Conservation (phyloP, 2,329 filamentous ascomycete genomes). For the Podosphaera aphanis region DNA sequence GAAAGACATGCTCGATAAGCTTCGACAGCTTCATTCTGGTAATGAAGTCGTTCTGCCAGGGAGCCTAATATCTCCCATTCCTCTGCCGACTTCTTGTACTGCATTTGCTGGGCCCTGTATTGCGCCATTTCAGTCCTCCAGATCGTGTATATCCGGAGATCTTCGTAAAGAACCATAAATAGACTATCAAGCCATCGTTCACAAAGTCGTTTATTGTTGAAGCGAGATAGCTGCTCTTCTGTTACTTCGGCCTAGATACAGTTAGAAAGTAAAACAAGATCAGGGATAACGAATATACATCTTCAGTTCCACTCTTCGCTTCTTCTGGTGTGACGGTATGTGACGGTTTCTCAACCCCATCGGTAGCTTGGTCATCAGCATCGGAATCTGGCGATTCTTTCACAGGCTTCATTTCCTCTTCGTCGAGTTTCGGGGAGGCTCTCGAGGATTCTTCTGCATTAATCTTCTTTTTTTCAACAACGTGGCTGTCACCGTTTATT, state of each 20-base stretch:
- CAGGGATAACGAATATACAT: constrained; percentile 23
- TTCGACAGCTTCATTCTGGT: constrained; percentile 74
- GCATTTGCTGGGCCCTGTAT: constrained; percentile 74
- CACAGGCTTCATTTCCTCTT: constrained; percentile 10
- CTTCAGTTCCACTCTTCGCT: constrained; percentile 51
- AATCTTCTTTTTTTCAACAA: constrained; percentile 14
- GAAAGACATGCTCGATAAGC: constrained; percentile 74
- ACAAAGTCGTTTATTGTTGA: constrained; percentile 91
- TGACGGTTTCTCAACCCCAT: constrained; percentile 48
- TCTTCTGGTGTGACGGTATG: constrained; percentile 57
- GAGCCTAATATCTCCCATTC: constrained; percentile 97
- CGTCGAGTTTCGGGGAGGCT: constrained; percentile 8
- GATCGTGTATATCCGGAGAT: constrained; percentile 93
- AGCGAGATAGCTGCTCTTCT: constrained; percentile 59
- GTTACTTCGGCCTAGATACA: constrained; percentile 31
- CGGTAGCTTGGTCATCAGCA: constrained; percentile 1
- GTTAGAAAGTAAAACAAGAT: constrained; percentile 11
- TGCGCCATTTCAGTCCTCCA: constrained; percentile 97
- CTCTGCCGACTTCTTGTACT: constrained; percentile 89
- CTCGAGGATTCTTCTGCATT: constrained; percentile 9
- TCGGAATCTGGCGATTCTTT: not conserved
- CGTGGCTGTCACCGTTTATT: constrained; percentile 19
- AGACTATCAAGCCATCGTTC: constrained; percentile 96
- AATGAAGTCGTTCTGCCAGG: constrained; percentile 77
- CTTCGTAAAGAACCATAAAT: constrained; percentile 98